Conservation (phyloP, 2,329 filamentous ascomycete species). For the Pseudogymnoascus sp. region DNA sequence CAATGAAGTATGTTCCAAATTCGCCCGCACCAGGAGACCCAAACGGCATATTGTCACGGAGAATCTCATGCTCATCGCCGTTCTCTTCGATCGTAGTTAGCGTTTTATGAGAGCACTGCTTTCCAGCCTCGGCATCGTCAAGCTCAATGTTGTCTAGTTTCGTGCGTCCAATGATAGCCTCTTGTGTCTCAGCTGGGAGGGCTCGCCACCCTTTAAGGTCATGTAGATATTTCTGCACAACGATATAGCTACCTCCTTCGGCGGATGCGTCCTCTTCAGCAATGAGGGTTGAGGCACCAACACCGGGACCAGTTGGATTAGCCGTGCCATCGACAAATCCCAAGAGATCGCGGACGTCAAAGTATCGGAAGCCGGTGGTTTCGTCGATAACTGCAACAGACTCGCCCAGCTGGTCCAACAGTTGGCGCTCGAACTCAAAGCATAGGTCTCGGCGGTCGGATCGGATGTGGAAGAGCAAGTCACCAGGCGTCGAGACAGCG, state of each 20-base stretch:
- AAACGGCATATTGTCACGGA: constrained; percentile 56
- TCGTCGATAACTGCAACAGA: constrained; percentile 43
- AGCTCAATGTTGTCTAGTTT: constrained; percentile 53
- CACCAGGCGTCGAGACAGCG: constrained; percentile 48
- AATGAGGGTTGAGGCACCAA: constrained; percentile 39
- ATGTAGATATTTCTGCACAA: constrained; percentile 53
- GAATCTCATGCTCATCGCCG: constrained; percentile 45
- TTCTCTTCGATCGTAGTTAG: constrained; percentile 45
- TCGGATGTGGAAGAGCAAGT: constrained; percentile 52
- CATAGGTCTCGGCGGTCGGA: constrained; percentile 48
- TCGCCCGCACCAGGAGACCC: constrained; percentile 43
- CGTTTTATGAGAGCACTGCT: constrained; percentile 47
- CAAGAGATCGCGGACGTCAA: constrained; percentile 50
- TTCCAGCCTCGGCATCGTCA: constrained; percentile 39
- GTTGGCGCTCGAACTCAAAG: constrained; percentile 52
- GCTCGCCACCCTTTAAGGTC: constrained; percentile 41
- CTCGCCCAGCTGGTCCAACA: constrained; percentile 42
- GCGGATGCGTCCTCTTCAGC: constrained; percentile 34
- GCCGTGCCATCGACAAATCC: constrained; percentile 56
- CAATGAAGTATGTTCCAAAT: constrained; percentile 54
- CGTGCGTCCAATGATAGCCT: constrained; percentile 49
- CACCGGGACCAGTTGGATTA: constrained; percentile 44
- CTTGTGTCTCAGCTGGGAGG: constrained; percentile 44
- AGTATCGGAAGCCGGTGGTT: constrained; percentile 52
- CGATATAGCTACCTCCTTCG: constrained; percentile 48